phyloP scores from a whole-genome alignment of 345 rosid genomes.

The Citrus australasica region DNA sequence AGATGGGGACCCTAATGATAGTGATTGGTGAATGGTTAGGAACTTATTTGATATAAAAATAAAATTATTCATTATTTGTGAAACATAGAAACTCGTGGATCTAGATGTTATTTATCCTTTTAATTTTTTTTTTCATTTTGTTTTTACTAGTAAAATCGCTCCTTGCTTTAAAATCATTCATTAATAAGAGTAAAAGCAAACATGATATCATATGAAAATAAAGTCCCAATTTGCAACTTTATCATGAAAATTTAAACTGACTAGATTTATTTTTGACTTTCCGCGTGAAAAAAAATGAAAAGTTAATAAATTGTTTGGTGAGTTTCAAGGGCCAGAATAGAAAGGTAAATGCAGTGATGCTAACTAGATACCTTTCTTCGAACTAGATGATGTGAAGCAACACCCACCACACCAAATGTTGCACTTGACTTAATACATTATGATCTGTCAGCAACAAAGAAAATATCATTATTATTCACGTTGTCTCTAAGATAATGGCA shows the following conservation, averaged over 20 bases:
- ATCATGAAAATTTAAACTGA: background rate
- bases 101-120: background rate
- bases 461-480: background rate
- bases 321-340: background rate
- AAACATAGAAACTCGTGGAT: background rate
- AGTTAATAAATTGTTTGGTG: background rate
- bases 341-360: conserved; percentile 4
- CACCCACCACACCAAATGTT: conserved; percentile 17
- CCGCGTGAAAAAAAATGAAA: background rate
- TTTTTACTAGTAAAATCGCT: background rate
- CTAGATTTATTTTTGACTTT: background rate
- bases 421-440: background rate
- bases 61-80: background rate
- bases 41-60: no score
- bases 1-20: no score
- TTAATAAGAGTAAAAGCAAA: background rate
- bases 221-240: background rate
- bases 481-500: conserved; percentile 4
- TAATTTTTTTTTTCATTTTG: background rate
- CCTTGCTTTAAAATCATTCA: background rate
- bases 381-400: conserved; percentile 11
- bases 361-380: background rate
- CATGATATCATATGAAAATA: no score
- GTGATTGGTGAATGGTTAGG: no score
- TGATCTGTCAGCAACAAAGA: background rate